Evolutionary conservation across 2,329 filamentous ascomycete genomes (phyloP).

Genomic region (Chalara sp.): DNA sequence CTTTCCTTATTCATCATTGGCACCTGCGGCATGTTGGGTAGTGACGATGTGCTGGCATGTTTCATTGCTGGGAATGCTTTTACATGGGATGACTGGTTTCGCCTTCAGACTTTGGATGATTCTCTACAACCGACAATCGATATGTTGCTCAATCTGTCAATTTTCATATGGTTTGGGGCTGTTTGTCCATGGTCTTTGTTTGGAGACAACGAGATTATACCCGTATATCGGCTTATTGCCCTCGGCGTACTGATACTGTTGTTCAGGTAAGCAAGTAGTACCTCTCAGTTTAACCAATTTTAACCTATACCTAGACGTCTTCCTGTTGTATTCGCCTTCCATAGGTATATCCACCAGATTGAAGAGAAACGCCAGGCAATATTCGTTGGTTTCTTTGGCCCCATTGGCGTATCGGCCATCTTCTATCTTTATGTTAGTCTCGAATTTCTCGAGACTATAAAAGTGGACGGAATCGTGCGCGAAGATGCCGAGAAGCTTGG

Average conservation of each 20-base stretch:
- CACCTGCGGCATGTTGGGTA: conserved; percentile 86
- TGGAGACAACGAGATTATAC: conserved; percentile 58
- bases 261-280: conserved; percentile 40
- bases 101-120: conserved; percentile 80
- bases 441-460: conserved; percentile 61
- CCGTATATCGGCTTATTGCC: conserved; percentile 64
- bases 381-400: conserved; percentile 90
- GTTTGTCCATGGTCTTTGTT: conserved; percentile 77
- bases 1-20: conserved; percentile 82
- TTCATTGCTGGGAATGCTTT: conserved; percentile 90
- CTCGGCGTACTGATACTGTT: conserved; percentile 72
- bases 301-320: conserved; percentile 41
- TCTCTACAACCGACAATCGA: conserved; percentile 91
- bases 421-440: conserved; percentile 82
- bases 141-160: conserved; percentile 75
- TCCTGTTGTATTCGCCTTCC: conserved; percentile 67
- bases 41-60: conserved; percentile 84
- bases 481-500: conserved; percentile 58
- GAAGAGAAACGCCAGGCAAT: conserved; percentile 66
- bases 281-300: background rate
- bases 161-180: conserved; percentile 90
- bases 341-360: conserved; percentile 74
- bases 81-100: conserved; percentile 93
- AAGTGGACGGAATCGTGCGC: conserved; percentile 52
- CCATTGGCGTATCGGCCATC: conserved; percentile 82